These are phyloP conservation scores for Allantophomopsis lycopodina DNA, from an alignment of 2,329 filamentous ascomycete species.

Conservation along the genomic window DNA sequence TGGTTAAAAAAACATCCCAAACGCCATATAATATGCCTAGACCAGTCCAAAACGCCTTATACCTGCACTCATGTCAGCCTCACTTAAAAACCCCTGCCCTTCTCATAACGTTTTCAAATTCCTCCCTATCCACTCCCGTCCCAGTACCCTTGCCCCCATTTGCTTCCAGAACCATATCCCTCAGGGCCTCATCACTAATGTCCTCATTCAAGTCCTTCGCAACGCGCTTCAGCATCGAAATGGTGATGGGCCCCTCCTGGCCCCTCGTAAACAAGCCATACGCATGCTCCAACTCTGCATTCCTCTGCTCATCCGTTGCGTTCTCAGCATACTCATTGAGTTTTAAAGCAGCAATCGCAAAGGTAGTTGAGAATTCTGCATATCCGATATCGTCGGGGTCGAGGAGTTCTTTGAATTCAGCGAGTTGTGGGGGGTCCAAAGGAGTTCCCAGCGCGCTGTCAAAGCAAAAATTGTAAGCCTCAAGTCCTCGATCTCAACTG, in stretches of 20 bases:
- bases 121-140: slow-evolving; percentile 58
- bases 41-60: slow-evolving; percentile 1
- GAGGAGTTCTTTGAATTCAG: slow-evolving; percentile 65
- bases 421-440: slow-evolving; percentile 48
- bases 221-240: slow-evolving; percentile 65
- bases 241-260: slow-evolving; percentile 52
- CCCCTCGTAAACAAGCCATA: slow-evolving; percentile 65
- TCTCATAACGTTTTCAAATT: slow-evolving; percentile 26
- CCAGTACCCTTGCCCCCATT: slow-evolving; percentile 66
- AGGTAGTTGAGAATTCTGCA: slow-evolving; percentile 67
- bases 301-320: slow-evolving; percentile 36
- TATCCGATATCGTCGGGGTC: slow-evolving; percentile 73
- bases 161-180: slow-evolving; percentile 91
- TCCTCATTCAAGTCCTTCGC: slow-evolving; percentile 74
- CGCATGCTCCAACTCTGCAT: slow-evolving; percentile 63
- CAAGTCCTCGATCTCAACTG: neutral
- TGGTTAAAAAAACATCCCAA: neutral
- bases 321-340: slow-evolving; percentile 46
- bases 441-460: slow-evolving; percentile 71
- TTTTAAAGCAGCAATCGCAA: slow-evolving; percentile 80
- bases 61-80: neutral
- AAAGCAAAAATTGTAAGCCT: neutral
- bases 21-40: slow-evolving; percentile 1
- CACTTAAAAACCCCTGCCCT: slow-evolving; percentile 17
- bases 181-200: slow-evolving; percentile 68